Percentiles rank a stretch among this genome's conserved stretches.
These are phyloP conservation scores for Penicillium subrubescens DNA, from an alignment of 495 filamentous ascomycete species.

Conservation along the genomic window DNA sequence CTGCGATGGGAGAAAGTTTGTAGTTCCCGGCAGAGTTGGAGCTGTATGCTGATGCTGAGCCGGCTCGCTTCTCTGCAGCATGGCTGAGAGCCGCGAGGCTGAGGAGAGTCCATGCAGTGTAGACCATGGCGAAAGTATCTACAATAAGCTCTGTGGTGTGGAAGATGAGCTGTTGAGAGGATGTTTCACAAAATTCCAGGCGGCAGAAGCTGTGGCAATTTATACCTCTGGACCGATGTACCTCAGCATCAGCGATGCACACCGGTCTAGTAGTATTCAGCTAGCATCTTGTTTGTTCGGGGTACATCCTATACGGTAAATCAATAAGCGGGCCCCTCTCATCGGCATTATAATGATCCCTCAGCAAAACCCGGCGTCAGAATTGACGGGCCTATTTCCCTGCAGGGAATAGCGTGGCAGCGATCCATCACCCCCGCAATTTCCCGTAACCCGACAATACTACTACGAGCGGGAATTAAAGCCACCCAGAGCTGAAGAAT, in stretches of 20 bases:
- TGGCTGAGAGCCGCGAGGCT: constrained; percentile 18
- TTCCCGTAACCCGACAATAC: constrained; percentile 16
- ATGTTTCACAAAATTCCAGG: background rate
- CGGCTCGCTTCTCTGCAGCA: constrained; percentile 23
- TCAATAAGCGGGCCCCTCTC: background rate
- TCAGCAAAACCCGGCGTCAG: background rate
- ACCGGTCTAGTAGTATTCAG: background rate
- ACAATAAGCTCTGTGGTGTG: background rate
- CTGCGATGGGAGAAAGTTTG: constrained; percentile 41
- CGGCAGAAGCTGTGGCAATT: background rate
- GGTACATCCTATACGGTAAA: background rate
- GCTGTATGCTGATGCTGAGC: constrained; percentile 38
- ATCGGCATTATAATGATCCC: background rate
- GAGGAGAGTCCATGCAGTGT: constrained; percentile 8
- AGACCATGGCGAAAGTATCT: background rate
- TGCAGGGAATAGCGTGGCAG: background rate
- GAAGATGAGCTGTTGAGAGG: background rate
- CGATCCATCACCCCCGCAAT: constrained; percentile 11
- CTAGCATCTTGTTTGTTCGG: background rate
- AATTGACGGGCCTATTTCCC: background rate
- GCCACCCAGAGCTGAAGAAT: background rate
- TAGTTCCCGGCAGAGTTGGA: constrained; percentile 50
- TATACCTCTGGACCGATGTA: background rate
- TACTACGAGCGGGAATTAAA: background rate
- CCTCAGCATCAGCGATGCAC: background rate